Evolutionary conservation across 805 yeast species (phyloP).

Genomic region (Ascoidea asiatica): DNA sequence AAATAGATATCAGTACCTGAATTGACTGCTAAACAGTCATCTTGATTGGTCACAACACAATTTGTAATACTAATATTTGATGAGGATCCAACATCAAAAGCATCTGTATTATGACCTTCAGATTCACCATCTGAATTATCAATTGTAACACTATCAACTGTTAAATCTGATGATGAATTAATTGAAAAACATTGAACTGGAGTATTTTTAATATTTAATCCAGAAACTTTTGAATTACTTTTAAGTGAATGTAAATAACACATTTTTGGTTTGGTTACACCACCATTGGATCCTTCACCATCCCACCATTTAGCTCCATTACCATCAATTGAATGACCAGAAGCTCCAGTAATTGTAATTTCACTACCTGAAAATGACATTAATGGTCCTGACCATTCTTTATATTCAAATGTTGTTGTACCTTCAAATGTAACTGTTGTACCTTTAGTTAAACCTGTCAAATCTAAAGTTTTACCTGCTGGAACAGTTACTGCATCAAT

Average conservation of each 20-base stretch:
- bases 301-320: slow-evolving; percentile 12
- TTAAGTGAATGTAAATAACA: slow-evolving; percentile 7
- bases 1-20: slow-evolving; percentile 10
- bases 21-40: slow-evolving; percentile 12
- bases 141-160: slow-evolving; percentile 5
- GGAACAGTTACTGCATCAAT: slow-evolving; percentile 10
- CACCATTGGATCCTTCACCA: slow-evolving; percentile 10
- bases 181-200: slow-evolving; percentile 10
- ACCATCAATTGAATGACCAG: slow-evolving; percentile 11
- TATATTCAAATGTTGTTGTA: slow-evolving; percentile 10
- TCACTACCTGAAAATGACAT: slow-evolving; percentile 9
- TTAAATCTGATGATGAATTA: slow-evolving; percentile 3
- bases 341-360: slow-evolving; percentile 10
- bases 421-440: slow-evolving; percentile 12
- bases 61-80: slow-evolving; percentile 5
- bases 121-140: slow-evolving; percentile 10
- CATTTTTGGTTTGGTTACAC: slow-evolving; percentile 11
- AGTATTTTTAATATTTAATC: slow-evolving; percentile 9
- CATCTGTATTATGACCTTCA: slow-evolving; percentile 11
- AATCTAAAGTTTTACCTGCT: slow-evolving; percentile 11
- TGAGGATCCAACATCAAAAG: slow-evolving; percentile 10
- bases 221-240: slow-evolving; percentile 3
- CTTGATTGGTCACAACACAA: slow-evolving; percentile 9
- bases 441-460: slow-evolving; percentile 8
- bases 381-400: slow-evolving; percentile 12